Percentiles rank a stretch among this genome's conserved stretches.
phyloP scores from a whole-genome alignment of 768 basidiomycete species.

The Calocera viscosa region DNA sequence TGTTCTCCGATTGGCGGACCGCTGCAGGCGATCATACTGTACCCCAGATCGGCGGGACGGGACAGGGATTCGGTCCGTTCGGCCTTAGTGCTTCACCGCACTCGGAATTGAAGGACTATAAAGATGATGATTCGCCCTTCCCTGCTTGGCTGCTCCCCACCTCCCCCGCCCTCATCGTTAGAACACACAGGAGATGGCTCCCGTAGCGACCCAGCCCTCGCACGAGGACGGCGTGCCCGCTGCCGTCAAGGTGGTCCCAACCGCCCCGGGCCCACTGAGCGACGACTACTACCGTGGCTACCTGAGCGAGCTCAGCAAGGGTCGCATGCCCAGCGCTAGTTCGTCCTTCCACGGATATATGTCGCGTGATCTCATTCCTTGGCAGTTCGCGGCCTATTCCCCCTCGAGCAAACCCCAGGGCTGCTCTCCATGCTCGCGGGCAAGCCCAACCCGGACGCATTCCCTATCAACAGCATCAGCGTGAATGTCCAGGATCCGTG shows the following conservation, averaged over 20 bases:
- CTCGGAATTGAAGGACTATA: neutral
- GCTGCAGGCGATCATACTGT: neutral
- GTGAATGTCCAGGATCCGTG: conserved; percentile 40
- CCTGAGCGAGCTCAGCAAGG: conserved; percentile 5
- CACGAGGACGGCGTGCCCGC: neutral
- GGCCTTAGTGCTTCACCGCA: neutral
- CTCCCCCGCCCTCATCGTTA: neutral
- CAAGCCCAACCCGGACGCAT: conserved; percentile 80
- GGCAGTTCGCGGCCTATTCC: conserved; percentile 52
- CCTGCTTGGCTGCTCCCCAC: neutral
- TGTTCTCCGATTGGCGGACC: conserved; percentile 1
- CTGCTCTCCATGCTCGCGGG: conserved; percentile 76
- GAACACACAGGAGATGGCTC: neutral
- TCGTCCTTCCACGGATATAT: neutral
- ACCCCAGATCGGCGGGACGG: conserved; percentile 5
- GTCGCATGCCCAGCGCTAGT: conserved; percentile 5
- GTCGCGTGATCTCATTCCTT: neutral
- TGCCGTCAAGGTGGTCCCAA: neutral
- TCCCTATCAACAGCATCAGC: conserved; percentile 75
- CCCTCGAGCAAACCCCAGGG: conserved; percentile 65
- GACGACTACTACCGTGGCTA: conserved; percentile 4
- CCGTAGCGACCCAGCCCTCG: neutral
- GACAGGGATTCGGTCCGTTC: conserved; percentile 7
- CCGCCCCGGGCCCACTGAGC: neutral
- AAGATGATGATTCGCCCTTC: neutral